These are phyloP conservation scores for Myxozyma vanderwaltii DNA, from an alignment of 805 yeast species.

Conservation along the genomic window DNA sequence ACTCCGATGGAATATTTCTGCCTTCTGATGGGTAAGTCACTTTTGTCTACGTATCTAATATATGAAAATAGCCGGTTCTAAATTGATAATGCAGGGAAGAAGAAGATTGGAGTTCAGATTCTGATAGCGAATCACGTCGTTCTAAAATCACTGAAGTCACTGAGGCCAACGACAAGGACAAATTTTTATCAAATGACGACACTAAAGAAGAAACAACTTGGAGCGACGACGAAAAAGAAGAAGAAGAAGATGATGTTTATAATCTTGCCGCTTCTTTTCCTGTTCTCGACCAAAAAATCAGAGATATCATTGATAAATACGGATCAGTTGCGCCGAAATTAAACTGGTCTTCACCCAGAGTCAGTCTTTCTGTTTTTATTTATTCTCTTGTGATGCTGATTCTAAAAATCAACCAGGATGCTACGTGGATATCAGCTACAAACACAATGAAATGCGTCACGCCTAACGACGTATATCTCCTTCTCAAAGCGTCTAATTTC, in stretches of 20 bases:
- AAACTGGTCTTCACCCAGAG: slow-evolving; percentile 92
- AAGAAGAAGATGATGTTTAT: slow-evolving; percentile 29
- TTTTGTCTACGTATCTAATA: background rate
- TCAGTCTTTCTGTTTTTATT: background rate
- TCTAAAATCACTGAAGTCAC: background rate
- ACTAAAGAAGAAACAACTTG: slow-evolving; percentile 4
- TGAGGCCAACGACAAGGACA: slow-evolving; percentile 31
- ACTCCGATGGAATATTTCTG: slow-evolving; percentile 67
- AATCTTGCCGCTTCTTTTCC: slow-evolving; percentile 57
- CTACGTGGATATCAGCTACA: slow-evolving; percentile 84
- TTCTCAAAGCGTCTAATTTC: slow-evolving; percentile 85
- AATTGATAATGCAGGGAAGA: slow-evolving; percentile 1
- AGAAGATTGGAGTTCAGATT: slow-evolving; percentile 37
- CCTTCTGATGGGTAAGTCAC: slow-evolving; percentile 49
- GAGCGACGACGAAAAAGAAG: slow-evolving; percentile 31
- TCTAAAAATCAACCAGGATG: slow-evolving; percentile 52
- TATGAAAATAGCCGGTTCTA: background rate
- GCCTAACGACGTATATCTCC: slow-evolving; percentile 73
- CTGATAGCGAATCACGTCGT: slow-evolving; percentile 37
- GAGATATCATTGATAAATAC: slow-evolving; percentile 48
- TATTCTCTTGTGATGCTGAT: background rate
- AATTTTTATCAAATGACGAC: slow-evolving; percentile 23
- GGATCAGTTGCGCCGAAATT: slow-evolving; percentile 81
- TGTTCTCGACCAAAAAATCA: slow-evolving; percentile 60
- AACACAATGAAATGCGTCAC: slow-evolving; percentile 72